Evolutionary conservation across 495 filamentous ascomycete species (phyloP), one percentile per base, ranked within the genome.

Genomic region (Cercophora newfieldiana): DNA sequence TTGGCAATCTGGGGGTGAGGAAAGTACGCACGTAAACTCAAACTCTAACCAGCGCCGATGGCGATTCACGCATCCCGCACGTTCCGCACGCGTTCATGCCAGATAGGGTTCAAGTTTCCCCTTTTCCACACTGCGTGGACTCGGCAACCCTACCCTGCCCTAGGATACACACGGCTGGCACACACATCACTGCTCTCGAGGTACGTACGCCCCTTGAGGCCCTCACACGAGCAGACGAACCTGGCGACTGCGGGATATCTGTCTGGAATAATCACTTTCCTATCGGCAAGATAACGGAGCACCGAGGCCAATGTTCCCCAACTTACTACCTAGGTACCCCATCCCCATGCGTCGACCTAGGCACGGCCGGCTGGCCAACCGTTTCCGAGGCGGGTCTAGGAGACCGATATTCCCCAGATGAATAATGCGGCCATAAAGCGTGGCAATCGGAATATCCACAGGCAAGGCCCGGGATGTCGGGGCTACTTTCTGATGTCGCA

Each of bases 371-470:
- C 3, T 44, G 50, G 50, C 50, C 50, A 53, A 53, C 26, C 54
- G 28, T 57, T 30, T 26, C n/a, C 54, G 26, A 57, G 54, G 18
- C 54, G 54, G 54, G 54, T 25, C 26, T 25, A 57, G 26, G 30
- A 25, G 54, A 30, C 54, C 54, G 54, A 57, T 57, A 57, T 57
- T 57, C 54, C 54, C 54, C 54, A 57, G 54, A 30, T 57, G 25
- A 30, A 57, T 30, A 57, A 28, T 53, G n/a, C 7, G 22, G n/a
- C n/a, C n/a, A n/a, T n/a, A n/a, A n/a, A n/a, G n/a, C n/a, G n/a
- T n/a, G n/a, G n/a, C n/a, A n/a, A n/a, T n/a, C 50, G 50, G 50
- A n/a, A 53, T 53, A 19, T 53, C 50, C 24, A 26, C 21, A 53
- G 50, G 50, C 24, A 53, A 53, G 50, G 50, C 50, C 50, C 50